These are phyloP conservation scores for Kernera saxatilis DNA, from an alignment of 345 rosid species.

Conservation along the genomic window DNA sequence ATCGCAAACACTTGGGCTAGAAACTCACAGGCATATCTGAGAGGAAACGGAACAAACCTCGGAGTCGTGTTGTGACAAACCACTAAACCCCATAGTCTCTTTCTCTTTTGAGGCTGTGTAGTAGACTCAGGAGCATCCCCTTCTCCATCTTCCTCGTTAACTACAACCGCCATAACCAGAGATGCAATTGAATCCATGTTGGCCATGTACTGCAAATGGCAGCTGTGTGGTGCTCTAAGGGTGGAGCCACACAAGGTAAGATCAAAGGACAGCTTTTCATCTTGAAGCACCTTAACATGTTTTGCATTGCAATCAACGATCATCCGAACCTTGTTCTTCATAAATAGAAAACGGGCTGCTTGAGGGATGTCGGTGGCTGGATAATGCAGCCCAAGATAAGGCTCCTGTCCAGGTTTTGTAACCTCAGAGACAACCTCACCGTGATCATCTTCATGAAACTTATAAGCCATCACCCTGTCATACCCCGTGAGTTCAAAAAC, in stretches of 20 bases:
- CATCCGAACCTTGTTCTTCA: constrained; percentile 96
- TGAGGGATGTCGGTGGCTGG: constrained; percentile 99
- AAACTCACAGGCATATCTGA: constrained; percentile 94
- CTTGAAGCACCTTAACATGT: constrained; percentile 84
- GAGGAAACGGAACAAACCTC: constrained; percentile 92
- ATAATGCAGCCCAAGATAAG: constrained; percentile 94
- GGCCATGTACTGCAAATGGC: constrained; percentile 94
- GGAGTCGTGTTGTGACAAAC: constrained; percentile 90
- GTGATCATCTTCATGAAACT: constrained; percentile 95
- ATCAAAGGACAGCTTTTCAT: constrained; percentile 73
- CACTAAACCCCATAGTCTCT: constrained; percentile 92
- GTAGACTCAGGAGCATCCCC: constrained; percentile 39
- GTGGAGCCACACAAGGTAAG: constrained; percentile 93
- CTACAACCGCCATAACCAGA: constrained; percentile 89
- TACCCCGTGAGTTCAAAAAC: constrained; percentile 95
- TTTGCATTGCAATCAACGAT: constrained; percentile 90
- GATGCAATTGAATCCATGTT: constrained; percentile 94
- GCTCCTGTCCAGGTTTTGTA: constrained; percentile 84
- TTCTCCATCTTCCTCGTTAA: constrained; percentile 78
- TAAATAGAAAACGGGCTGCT: constrained; percentile 86
- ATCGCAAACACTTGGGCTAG: constrained; percentile 91
- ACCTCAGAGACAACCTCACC: constrained; percentile 92
- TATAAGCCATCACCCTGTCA: constrained; percentile 95
- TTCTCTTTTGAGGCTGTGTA: constrained; percentile 57
- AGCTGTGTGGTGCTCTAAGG: constrained; percentile 85